phyloP scores from a whole-genome alignment of 202 grass and related monocot genomes.

The Musa balbisiana region DNA sequence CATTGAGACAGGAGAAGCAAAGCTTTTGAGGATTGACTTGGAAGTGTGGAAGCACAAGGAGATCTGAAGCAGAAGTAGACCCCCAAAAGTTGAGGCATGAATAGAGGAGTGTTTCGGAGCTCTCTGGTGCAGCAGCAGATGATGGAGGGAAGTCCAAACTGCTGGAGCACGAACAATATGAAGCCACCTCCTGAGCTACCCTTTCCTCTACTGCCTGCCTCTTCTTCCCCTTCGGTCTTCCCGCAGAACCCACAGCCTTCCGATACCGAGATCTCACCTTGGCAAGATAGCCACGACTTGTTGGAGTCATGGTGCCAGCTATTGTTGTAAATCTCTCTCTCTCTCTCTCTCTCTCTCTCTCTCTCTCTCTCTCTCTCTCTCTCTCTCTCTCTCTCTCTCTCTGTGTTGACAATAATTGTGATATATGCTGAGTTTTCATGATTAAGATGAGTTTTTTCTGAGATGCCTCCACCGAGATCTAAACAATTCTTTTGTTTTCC shows the following conservation, averaged over 20 bases:
- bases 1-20: no score
- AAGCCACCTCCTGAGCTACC: constrained; percentile 46
- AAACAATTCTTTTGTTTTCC: no score
- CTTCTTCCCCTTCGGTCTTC: constrained; percentile 38
- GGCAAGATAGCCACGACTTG: constrained; percentile 33
- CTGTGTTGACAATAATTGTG: no score
- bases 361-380: no score
- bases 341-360: constrained; percentile 15
- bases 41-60: neutral
- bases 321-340: constrained; percentile 45
- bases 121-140: constrained; percentile 47
- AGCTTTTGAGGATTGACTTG: no score
- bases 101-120: constrained; percentile 42
- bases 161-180: constrained; percentile 78
- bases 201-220: constrained; percentile 27
- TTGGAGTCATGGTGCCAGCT: constrained; percentile 71
- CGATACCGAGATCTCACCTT: neutral
- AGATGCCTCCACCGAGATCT: no score
- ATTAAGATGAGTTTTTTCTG: no score
- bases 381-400: no score
- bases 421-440: no score
- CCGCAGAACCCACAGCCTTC: constrained; percentile 39
- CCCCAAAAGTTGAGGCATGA: neutral
- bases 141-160: constrained; percentile 46
- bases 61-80: neutral